Base-by-base conservation (phyloP, 148 eudicot genomes). In the Amaranthus palmeri region DNA sequence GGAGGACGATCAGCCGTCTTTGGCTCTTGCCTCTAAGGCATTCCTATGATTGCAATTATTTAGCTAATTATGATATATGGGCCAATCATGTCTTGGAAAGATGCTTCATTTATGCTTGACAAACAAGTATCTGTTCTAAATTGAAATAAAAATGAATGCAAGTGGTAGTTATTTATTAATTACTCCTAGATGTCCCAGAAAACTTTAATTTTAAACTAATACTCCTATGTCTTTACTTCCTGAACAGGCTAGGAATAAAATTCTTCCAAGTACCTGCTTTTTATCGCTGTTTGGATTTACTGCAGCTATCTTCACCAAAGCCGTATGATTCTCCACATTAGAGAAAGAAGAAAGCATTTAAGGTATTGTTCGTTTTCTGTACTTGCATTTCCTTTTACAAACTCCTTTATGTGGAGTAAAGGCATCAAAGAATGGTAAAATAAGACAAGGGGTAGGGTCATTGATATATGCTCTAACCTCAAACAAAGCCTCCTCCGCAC, bases 381-480 rank as follows among this genome's bases (percentile, higher is more conserved):
- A 83, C 88, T 85, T 87, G 70, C 58, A 70, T 59, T 78, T 82
- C 80, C 83, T 80, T 78, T 74, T 73, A 57, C 54, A 61, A 54
- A 64, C 40, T 43, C 61, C 80, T 70, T 72, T 74, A 62, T 71
- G 61, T 36, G 44, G 41, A 58, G 4, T 58, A 60, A 62, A 80
- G 57, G 55, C 70, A 68, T 71, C 57, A 9, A 66, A 59, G 54
- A 58, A 72, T 65, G 73, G 71, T 62, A 61, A 69, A 44, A 57
- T n/a, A 47, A 69, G 71, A 25, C 2, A 69, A 53, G 61, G 64
- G 4, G 52, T n/a, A 51, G 73, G 73, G 54, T 70, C 52, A 25
- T 64, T 46, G 65, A 46, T 56, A n/a, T 70, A 65, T 74, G 76
- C 76, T 65, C 36, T 25, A 25, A 25, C 36, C 36, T 25, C 36